A percentile compares a stretch with the other conserved stretches of the same genome.
Conservation (phyloP, 345 rosid genomes). For the Firmiana major region DNA sequence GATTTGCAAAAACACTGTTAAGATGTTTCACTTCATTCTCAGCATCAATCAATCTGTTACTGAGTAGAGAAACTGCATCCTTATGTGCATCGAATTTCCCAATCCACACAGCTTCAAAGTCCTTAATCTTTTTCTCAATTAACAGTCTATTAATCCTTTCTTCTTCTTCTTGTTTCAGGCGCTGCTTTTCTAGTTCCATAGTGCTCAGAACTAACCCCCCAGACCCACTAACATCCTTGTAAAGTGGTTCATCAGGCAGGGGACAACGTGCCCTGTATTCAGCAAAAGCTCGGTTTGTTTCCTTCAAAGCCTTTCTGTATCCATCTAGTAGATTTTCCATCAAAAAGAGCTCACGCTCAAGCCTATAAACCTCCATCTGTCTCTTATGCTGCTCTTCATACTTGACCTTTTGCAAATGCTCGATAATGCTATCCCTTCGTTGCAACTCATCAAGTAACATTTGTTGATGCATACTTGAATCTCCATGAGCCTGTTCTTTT, state of each 20-base stretch:
- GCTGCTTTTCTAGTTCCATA: slow-evolving; percentile 63
- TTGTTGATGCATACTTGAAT: slow-evolving; percentile 49
- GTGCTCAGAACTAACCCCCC: slow-evolving; percentile 76
- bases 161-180: slow-evolving; percentile 57
- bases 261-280: slow-evolving; percentile 59
- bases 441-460: slow-evolving; percentile 48
- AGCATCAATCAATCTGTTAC: slow-evolving; percentile 28
- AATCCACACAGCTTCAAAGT: slow-evolving; percentile 42
- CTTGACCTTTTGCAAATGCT: slow-evolving; percentile 57
- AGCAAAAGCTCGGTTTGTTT: slow-evolving; percentile 48
- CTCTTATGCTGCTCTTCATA: slow-evolving; percentile 56
- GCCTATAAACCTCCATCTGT: slow-evolving; percentile 48
- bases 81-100: slow-evolving; percentile 31
- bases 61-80: slow-evolving; percentile 25
- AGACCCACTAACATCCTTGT: slow-evolving; percentile 65
- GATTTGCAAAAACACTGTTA: slow-evolving; percentile 35
- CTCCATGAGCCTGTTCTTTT: slow-evolving; percentile 46
- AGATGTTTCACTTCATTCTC: slow-evolving; percentile 41
- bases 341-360: slow-evolving; percentile 67
- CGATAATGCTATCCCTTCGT: slow-evolving; percentile 39
- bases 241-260: slow-evolving; percentile 56
- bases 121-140: slow-evolving; percentile 47
- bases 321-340: slow-evolving; percentile 67
- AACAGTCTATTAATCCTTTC: slow-evolving; percentile 36
- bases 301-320: slow-evolving; percentile 76